These are phyloP conservation scores for Fragaria iinumae DNA, from an alignment of 306 rosid species.

Conservation along the genomic window DNA sequence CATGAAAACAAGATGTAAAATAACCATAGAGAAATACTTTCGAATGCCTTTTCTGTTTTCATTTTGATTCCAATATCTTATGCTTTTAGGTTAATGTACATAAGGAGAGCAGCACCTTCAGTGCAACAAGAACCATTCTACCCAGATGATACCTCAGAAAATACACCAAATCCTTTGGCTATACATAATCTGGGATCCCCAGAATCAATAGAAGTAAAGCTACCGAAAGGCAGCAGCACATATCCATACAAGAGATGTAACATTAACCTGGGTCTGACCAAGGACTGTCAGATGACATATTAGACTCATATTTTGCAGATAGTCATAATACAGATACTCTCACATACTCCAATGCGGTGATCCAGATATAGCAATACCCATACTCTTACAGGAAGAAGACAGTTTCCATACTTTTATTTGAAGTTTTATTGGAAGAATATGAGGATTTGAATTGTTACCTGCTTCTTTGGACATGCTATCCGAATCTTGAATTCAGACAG, in stretches of 20 bases:
- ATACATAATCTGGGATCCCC: background rate
- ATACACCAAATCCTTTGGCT: background rate
- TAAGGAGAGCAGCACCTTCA: background rate
- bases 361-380: background rate
- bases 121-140: background rate
- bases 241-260: background rate
- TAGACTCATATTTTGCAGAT: background rate
- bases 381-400: background rate
- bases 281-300: background rate
- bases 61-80: background rate
- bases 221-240: background rate
- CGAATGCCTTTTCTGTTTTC: background rate
- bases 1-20: background rate
- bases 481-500: conserved; percentile 43
- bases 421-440: background rate
- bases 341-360: background rate
- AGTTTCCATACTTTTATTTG: background rate
- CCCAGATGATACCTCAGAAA: background rate
- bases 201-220: background rate
- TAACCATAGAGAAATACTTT: background rate
- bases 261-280: background rate
- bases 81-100: background rate
- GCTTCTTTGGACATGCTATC: conserved; percentile 55
- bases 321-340: background rate
- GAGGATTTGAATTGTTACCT: conserved; percentile 26